Evolutionary conservation across 768 basidiomycete genomes (phyloP), one percentile per base, ranked within the genome.

Genomic region (Pisolithus sp.): DNA sequence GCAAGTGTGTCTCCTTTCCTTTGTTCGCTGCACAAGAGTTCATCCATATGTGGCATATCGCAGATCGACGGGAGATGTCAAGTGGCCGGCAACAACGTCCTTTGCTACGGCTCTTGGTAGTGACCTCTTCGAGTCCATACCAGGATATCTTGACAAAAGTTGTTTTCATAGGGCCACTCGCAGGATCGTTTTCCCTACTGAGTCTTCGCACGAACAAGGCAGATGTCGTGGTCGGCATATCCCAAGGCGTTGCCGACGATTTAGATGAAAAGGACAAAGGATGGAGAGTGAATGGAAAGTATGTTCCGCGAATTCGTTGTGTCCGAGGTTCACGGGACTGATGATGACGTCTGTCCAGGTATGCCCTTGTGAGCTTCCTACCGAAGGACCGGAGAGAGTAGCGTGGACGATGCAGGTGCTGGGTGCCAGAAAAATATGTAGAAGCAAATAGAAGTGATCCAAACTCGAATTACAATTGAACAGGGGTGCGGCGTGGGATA

Each of bases 191-290:
- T 69, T 86, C 88, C 0, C 63, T 96, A 7, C 70, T 97, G 23
- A 91, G 89, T 62, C 70, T 97, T 52, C 79, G 95, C 17, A 98
- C 95, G 1, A 91, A 87, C 74, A 99, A 99, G 67, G 95, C 95
- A 0, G 93, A 97, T 61, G 93, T 96, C 2, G 87, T 85, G 6
- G 91, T 90, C 23, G 95, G 92, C 0, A 75, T 99, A 39, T 13
- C 57, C 13, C 74, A 81, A 57, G 85, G 83, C 0, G 69, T 82
- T 1, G 90, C 81, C 0, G 84, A 87, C 53, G 71, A 75, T 47
- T 69, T 94, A 3, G 87, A 93, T 59, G 67, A 68, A 28, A 77
- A 73, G 56, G 83, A 73, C 5, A 78, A 80, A 61, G 82, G 80
- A 53, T 94, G 92, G 93, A 72, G 89, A 47, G 76, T 84, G 8